A percentile compares a stretch with the other conserved stretches of the same genome.
phyloP scores from a whole-genome alignment of 495 filamentous ascomycete genomes.

The Daldinia concentrica region DNA sequence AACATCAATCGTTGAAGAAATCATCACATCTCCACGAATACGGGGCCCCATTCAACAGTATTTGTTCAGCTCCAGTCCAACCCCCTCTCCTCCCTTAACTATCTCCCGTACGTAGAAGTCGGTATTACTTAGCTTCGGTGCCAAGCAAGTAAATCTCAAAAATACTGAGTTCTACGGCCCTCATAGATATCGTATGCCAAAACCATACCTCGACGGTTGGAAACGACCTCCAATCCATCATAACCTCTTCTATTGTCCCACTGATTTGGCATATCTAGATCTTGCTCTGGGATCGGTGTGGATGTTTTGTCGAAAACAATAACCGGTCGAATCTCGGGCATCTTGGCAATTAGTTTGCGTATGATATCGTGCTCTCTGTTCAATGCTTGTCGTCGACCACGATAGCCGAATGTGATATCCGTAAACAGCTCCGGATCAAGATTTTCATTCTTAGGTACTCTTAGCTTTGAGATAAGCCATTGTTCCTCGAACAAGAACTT shows the following conservation, averaged over 20 bases:
- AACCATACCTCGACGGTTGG: neutral
- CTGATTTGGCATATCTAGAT: no score
- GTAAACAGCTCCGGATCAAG: neutral
- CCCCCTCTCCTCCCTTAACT: no score
- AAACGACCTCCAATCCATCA: neutral
- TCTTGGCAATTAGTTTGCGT: neutral
- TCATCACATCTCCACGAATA: no score
- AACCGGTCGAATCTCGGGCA: neutral
- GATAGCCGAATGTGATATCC: neutral
- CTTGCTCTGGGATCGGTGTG: neutral
- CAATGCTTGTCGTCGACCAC: neutral
- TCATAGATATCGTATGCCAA: neutral
- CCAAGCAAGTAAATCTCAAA: no score
- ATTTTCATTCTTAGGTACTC: neutral
- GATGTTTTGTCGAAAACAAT: neutral
- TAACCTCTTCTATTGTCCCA: neutral
- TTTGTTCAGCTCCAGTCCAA: no score
- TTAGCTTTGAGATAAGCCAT: neutral
- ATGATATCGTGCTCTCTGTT: neutral
- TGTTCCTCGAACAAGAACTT: conserved; percentile 4
- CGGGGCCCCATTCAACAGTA: no score
- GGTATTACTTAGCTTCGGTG: no score
- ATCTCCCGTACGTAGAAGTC: no score
- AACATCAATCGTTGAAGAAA: no score
- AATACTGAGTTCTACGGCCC: neutral